A percentile compares a stretch with the other conserved stretches of the same genome.
Conservation (phyloP, 208 protist species). For the Crithidia bombi region DNA sequence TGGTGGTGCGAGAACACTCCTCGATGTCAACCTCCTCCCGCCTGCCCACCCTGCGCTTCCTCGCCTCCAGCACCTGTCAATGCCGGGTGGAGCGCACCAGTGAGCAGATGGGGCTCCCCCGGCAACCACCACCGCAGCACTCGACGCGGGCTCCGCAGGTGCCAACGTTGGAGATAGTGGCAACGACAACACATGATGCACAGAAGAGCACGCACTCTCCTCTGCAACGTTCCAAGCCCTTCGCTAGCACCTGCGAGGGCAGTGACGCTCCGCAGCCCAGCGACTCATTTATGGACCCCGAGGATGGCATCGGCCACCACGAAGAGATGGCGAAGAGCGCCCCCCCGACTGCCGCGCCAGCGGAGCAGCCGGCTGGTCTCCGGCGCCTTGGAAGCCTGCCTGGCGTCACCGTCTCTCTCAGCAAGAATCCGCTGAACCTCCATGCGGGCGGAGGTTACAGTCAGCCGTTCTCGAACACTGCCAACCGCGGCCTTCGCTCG, state of each 20-base stretch:
- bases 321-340: neutral
- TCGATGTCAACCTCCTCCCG: conserved; percentile 7
- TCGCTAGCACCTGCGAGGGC: conserved; percentile 1
- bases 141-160: conserved; percentile 1
- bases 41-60: conserved; percentile 8
- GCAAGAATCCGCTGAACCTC: neutral
- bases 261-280: neutral
- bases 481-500: conserved; percentile 9
- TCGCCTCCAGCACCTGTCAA: conserved; percentile 1
- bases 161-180: no score
- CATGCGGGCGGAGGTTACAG: no score
- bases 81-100: conserved; percentile 6
- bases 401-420: neutral
- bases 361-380: neutral
- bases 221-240: conserved; percentile 1
- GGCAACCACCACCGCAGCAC: neutral
- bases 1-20: conserved; percentile 14
- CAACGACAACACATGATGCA: neutral
- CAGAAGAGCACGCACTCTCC: neutral
- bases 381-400: neutral
- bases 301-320: neutral
- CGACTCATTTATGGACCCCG: neutral
- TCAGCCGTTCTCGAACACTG: conserved; percentile 1
- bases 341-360: neutral
- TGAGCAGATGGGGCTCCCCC: conserved; percentile 1